Conservation (phyloP, 116 monocot genomes). For the Papilionanthe hybrid region DNA sequence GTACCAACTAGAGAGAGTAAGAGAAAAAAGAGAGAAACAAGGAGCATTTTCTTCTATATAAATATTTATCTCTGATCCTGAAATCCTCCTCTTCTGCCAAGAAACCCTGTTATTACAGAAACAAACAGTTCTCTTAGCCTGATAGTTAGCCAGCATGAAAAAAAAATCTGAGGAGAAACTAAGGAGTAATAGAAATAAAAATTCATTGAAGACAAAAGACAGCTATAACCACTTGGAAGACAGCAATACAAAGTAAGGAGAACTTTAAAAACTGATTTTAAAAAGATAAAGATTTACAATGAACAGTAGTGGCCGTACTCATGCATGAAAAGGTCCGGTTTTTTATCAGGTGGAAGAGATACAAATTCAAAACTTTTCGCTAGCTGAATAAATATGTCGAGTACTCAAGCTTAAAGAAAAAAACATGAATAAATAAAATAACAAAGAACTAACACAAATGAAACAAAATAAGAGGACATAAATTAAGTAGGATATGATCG, state of each 20-base stretch:
- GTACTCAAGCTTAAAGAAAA: too few species aligned
- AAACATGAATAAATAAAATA: not conserved
- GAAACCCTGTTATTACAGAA: slow-evolving; percentile 3
- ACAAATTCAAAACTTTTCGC: not conserved
- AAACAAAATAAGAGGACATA: not conserved
- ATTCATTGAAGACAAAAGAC: not conserved
- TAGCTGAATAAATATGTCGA: not conserved
- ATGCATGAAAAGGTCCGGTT: not conserved
- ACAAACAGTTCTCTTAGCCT: not conserved
- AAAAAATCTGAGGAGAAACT: not conserved
- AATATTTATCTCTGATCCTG: slow-evolving; percentile 5
- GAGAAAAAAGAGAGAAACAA: not conserved
- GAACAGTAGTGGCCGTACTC: not conserved
- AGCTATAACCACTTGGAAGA: not conserved
- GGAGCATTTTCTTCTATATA: not conserved
- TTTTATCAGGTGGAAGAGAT: not conserved
- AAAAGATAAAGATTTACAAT: not conserved
- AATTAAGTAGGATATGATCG: not conserved
- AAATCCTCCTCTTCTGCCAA: slow-evolving; percentile 7
- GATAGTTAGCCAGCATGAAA: not conserved
- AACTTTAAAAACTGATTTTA: not conserved
- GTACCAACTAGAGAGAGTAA: not conserved
- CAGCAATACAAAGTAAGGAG: not conserved
- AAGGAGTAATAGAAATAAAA: not conserved
- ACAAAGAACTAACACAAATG: not conserved